Conservation (phyloP, 23 red algal species). For the Gracilaria caudata region DNA sequence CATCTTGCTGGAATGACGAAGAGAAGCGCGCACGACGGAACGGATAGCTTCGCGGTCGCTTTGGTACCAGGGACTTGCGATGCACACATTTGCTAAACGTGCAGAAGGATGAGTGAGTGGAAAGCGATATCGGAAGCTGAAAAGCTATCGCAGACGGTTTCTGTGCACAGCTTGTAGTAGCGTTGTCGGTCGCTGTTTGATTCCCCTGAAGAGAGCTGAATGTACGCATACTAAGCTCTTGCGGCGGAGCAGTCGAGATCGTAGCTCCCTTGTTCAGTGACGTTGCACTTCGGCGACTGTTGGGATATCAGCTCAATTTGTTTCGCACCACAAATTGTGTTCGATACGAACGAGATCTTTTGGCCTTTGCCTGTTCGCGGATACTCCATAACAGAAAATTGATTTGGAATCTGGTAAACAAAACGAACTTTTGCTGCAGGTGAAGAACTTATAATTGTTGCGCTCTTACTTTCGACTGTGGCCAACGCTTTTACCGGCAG, state of each 20-base stretch:
- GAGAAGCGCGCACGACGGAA: neutral
- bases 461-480: neutral
- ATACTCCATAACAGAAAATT: no score
- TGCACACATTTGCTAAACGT: neutral
- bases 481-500: neutral
- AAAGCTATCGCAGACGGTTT: neutral
- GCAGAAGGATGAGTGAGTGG: neutral
- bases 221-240: neutral
- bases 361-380: no score
- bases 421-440: no score
- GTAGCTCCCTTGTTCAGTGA: no score
- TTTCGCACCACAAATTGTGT: no score
- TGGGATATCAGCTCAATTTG: no score
- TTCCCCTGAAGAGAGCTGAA: neutral
- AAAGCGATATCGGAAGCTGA: neutral
- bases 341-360: no score
- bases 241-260: neutral
- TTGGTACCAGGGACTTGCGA: neutral
- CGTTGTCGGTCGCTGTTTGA: neutral
- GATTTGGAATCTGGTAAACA: no score
- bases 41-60: neutral
- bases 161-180: neutral
- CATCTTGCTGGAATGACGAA: slow-evolving; percentile 34
- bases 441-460: no score
- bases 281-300: no score